These are phyloP conservation scores for Monilinia polystroma DNA, from an alignment of 2,329 filamentous ascomycete genomes.

Conservation along the genomic window DNA sequence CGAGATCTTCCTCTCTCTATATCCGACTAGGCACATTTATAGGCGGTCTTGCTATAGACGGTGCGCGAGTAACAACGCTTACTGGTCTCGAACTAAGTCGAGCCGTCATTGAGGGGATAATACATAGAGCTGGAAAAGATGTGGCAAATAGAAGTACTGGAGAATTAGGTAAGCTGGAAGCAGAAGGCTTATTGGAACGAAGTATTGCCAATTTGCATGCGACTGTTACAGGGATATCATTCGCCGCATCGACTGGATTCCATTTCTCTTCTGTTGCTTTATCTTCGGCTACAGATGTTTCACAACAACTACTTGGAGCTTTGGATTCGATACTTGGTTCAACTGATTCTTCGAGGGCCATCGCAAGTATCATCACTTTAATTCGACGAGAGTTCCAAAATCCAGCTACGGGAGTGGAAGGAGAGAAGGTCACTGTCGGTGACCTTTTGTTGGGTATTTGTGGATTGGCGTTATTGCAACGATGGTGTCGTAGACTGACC, in stretches of 20 bases:
- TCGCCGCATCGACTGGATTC: slow-evolving; percentile 62
- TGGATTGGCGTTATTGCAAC: slow-evolving; percentile 61
- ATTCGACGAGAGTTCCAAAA: slow-evolving; percentile 64
- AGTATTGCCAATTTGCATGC: slow-evolving; percentile 57
- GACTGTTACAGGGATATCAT: slow-evolving; percentile 58
- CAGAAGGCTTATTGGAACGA: slow-evolving; percentile 56
- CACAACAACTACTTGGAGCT: slow-evolving; percentile 57
- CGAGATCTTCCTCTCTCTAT: slow-evolving; percentile 56
- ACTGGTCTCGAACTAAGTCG: slow-evolving; percentile 43
- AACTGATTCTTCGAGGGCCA: slow-evolving; percentile 67
- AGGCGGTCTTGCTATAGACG: slow-evolving; percentile 42
- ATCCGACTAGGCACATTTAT: slow-evolving; percentile 43
- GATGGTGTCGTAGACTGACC: slow-evolving; percentile 52
- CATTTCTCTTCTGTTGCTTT: slow-evolving; percentile 56
- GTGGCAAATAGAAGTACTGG: slow-evolving; percentile 38
- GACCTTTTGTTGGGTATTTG: slow-evolving; percentile 62
- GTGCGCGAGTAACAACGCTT: slow-evolving; percentile 42
- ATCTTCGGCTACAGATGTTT: slow-evolving; percentile 54
- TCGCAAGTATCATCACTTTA: slow-evolving; percentile 64
- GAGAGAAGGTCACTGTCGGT: slow-evolving; percentile 58
- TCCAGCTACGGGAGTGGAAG: slow-evolving; percentile 57
- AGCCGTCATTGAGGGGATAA: slow-evolving; percentile 42
- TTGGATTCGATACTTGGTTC: slow-evolving; percentile 65
- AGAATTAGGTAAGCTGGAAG: slow-evolving; percentile 51
- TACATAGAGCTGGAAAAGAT: slow-evolving; percentile 42